Evolutionary conservation across 2,329 filamentous ascomycete genomes (phyloP).

Genomic region (Aspergillus chevalieri): DNA sequence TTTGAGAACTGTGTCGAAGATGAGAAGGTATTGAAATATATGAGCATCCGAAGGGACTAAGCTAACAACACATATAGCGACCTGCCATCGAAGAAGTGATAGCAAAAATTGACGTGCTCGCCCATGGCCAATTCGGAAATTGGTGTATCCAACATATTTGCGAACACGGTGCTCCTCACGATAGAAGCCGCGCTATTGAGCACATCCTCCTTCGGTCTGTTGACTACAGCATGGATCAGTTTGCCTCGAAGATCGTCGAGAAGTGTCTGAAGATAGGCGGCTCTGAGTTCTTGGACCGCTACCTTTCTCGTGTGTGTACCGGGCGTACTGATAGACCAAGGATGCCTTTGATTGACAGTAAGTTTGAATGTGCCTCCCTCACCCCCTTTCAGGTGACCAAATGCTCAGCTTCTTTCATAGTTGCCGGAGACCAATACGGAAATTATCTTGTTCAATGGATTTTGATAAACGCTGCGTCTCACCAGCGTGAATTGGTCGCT

Average conservation of each 20-base stretch:
- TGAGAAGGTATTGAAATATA: slow-evolving; percentile 68
- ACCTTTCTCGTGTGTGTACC: slow-evolving; percentile 89
- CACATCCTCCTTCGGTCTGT: slow-evolving; percentile 90
- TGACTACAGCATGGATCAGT: slow-evolving; percentile 98
- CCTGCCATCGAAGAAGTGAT: slow-evolving; percentile 96
- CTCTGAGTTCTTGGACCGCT: slow-evolving; percentile 80
- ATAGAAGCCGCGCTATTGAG: slow-evolving; percentile 88
- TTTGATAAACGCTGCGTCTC: slow-evolving; percentile 74
- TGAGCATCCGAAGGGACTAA: background rate
- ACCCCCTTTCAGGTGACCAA: background rate
- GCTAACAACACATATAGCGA: slow-evolving; percentile 54
- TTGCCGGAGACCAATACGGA: slow-evolving; percentile 96
- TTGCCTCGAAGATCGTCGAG: slow-evolving; percentile 97
- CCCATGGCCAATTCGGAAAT: slow-evolving; percentile 96
- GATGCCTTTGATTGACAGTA: slow-evolving; percentile 91
- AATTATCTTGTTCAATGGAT: slow-evolving; percentile 99
- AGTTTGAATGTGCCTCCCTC: slow-evolving; percentile 21
- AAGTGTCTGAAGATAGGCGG: slow-evolving; percentile 98
- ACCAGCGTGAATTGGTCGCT: slow-evolving; percentile 89
- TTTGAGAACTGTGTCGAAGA: slow-evolving; percentile 99
- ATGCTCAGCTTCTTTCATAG: slow-evolving; percentile 23
- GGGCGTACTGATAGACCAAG: slow-evolving; percentile 83
- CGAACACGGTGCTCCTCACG: slow-evolving; percentile 84
- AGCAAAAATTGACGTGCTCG: slow-evolving; percentile 88
- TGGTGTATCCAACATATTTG: slow-evolving; percentile 99